Conservation (phyloP, 2,329 filamentous ascomycete genomes). For the Aureobasidium sp. region DNA sequence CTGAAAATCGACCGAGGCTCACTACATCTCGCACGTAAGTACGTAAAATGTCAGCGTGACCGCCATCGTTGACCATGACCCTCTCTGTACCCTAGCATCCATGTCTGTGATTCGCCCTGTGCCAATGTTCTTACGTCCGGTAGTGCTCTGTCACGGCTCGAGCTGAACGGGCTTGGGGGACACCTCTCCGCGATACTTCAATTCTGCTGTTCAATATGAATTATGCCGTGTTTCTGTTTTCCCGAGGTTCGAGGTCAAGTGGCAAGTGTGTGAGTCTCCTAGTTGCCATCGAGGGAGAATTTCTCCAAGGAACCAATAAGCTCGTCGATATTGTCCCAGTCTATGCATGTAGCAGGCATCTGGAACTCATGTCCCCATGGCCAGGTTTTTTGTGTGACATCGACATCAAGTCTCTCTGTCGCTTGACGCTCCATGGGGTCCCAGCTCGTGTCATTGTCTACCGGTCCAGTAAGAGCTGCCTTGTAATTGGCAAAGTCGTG, state of each 20-base stretch:
- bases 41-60: constrained; percentile 10
- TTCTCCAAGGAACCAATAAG: not conserved
- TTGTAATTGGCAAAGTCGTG: constrained; percentile 21
- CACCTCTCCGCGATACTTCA: not conserved
- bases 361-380: constrained; percentile 5
- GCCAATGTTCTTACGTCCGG: not conserved
- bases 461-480: constrained; percentile 5
- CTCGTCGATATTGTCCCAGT: constrained; percentile 2
- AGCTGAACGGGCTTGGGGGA: not conserved
- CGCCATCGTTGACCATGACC: not conserved
- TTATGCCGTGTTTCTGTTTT: not conserved
- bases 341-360: constrained; percentile 3
- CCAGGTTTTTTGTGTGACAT: not conserved
- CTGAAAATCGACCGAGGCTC: not conserved
- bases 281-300: not conserved
- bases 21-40: not conserved
- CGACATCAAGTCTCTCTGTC: not conserved
- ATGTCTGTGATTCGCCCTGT: not conserved
- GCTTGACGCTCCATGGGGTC: not conserved
- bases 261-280: not conserved
- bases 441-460: not conserved
- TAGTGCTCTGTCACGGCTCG: not conserved
- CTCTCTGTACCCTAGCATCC: not conserved
- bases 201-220: not conserved
- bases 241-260: constrained; percentile 6